Evolutionary conservation across 306 rosid genomes (phyloP).

Genomic region (Leucaena leucocephala): DNA sequence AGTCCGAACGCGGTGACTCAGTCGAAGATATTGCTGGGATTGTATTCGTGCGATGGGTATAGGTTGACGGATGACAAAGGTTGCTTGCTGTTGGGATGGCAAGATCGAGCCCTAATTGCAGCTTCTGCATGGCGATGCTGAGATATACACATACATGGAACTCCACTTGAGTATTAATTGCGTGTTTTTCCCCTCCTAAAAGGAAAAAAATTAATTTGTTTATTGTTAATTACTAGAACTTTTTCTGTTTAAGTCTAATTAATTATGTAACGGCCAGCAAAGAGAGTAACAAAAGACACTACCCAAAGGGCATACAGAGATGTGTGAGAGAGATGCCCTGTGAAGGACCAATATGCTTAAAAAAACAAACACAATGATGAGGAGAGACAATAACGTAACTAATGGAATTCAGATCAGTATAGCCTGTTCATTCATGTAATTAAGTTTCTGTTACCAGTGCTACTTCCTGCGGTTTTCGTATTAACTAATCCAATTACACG

Average conservation of each 20-base stretch:
- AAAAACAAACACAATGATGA: no score
- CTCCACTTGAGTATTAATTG: background rate
- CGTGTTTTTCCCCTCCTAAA: background rate
- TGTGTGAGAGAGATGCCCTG: no score
- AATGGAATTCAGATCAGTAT: no score
- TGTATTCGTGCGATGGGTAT: conserved; percentile 84
- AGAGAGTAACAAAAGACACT: background rate
- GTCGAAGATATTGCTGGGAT: conserved; percentile 76
- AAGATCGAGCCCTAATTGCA: conserved; percentile 73
- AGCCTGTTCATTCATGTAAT: background rate
- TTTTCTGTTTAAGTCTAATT: background rate
- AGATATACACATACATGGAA: background rate
- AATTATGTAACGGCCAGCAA: no score
- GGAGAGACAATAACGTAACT: no score
- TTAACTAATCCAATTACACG: background rate
- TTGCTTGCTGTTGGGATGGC: conserved; percentile 90
- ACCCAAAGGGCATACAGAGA: background rate
- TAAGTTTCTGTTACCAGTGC: background rate
- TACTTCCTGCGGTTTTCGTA: background rate
- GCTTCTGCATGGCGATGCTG: conserved; percentile 96
- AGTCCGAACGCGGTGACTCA: conserved; percentile 93
- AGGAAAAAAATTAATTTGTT: background rate
- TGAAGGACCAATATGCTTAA: no score
- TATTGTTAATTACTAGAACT: background rate
- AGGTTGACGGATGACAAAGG: conserved; percentile 84